These are phyloP conservation scores for Pseudonitzschia pungens DNA, from an alignment of 108 stramenopile species.

Conservation along the genomic window DNA sequence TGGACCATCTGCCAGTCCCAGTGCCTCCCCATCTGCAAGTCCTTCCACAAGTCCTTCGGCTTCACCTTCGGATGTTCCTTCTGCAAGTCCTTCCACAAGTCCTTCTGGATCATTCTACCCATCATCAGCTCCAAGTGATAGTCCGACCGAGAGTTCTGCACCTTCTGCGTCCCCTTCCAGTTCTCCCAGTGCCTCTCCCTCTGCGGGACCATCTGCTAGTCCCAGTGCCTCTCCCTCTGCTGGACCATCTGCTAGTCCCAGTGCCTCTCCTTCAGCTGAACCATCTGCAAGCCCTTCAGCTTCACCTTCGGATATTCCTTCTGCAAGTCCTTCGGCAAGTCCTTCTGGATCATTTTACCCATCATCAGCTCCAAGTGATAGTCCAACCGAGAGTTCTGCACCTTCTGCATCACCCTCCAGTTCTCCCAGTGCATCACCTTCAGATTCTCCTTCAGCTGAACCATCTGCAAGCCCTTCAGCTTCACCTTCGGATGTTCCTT, in stretches of 20 bases:
- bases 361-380: not conserved
- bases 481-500: too few species aligned
- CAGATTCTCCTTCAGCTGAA: too few species aligned
- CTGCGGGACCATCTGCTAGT: too few species aligned
- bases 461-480: not conserved
- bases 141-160: not conserved
- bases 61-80: too few species aligned
- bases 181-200: too few species aligned
- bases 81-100: not conserved
- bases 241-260: too few species aligned
- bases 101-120: not conserved
- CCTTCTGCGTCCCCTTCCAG: too few species aligned
- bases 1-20: too few species aligned
- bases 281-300: not conserved
- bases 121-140: not conserved
- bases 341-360: not conserved
- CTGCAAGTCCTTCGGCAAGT: not conserved
- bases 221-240: too few species aligned
- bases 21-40: not conserved
- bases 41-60: not conserved
- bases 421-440: not conserved
- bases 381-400: not conserved
- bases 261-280: not conserved
- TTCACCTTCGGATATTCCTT: too few species aligned
- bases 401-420: not conserved